phyloP scores from a whole-genome alignment of 805 yeast genomes.

The Starmerella ratchasimensis region DNA sequence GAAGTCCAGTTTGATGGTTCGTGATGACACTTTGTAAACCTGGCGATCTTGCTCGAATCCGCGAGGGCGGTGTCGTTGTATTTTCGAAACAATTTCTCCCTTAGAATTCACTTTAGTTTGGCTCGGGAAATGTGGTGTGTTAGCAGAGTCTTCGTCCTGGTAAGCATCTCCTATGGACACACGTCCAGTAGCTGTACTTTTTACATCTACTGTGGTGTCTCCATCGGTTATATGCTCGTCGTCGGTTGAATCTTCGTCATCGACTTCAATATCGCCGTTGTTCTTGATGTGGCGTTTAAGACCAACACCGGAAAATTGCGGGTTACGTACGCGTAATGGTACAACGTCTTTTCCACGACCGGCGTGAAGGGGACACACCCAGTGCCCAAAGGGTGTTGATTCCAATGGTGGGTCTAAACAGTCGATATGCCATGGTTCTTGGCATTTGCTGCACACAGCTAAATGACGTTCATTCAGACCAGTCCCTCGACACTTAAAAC shows the following conservation, averaged over 20 bases:
- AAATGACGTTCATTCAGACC: constrained; percentile 55
- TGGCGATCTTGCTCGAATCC: constrained; percentile 30
- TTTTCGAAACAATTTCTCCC: constrained; percentile 5
- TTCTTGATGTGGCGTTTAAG: constrained; percentile 39
- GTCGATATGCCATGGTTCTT: constrained; percentile 27
- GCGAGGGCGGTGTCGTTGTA: constrained; percentile 14
- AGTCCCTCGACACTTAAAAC: constrained; percentile 64
- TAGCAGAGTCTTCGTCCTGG: constrained; percentile 8
- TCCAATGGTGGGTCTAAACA: constrained; percentile 16
- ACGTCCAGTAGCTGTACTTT: not conserved
- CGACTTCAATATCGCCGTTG: constrained; percentile 47
- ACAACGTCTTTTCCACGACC: constrained; percentile 1
- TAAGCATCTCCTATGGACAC: not conserved
- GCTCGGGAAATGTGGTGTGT: constrained; percentile 3
- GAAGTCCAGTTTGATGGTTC: constrained; percentile 56
- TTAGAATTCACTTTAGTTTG: constrained; percentile 4
- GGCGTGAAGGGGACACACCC: constrained; percentile 19
- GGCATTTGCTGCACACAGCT: constrained; percentile 87
- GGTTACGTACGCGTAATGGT: constrained; percentile 32
- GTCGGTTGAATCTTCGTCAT: constrained; percentile 22
- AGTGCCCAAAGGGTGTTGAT: constrained; percentile 13
- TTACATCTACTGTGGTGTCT: not conserved
- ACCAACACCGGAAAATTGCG: constrained; percentile 43
- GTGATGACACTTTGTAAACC: constrained; percentile 54
- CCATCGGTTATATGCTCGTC: not conserved